Evolutionary conservation across 805 yeast genomes (phyloP), one percentile per base, ranked within the genome.

Genomic region (Yamadazyma sp.): DNA sequence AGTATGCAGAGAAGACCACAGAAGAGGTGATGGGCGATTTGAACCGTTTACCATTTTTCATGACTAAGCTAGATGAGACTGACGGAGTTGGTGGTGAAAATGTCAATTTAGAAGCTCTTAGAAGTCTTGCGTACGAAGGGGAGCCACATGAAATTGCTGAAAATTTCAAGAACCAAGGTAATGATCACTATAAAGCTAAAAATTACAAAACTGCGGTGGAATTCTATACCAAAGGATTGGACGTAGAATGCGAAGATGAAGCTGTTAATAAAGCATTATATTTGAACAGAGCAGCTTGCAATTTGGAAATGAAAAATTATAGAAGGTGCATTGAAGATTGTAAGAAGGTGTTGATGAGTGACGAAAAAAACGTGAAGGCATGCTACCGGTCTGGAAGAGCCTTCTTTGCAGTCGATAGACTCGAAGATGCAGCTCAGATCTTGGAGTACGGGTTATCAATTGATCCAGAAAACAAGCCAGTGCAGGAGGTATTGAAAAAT

Each of bases 51-150:
- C 99, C 99, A 6, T 84, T 93, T 50, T 93, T 93, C 69, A 93
- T 93, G 99, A 89, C 89, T 11, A 75, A 83, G 49, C 63, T 88
- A 12, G 95, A 84, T 51, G 85, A 78, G 20, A 76, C 80, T 2
- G 88, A 84, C 48, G 89, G 85, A 11, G 81, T 74, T 4, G 87
- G 85, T 31, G 91, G 89, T 21, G 83, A 80, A 29, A 86, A 85
- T 53, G 54, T 70, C 4, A 82, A 78, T 35, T 63, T 93, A 12
- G 98, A 91, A 55, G 99, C 99, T 0, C 70, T 93, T 40, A 83
- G 82, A 54, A 91, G 96, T 4, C 67, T 93, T 49, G 96, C 95
- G 0, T 89, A 87, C 54, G 99, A 93, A 34, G 99, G 98, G 30
- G 95, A 88, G 46, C 96, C 97, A 0, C 81, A 84, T 52, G 99